These are phyloP conservation scores for Ailanthus altissimus DNA, from an alignment of 345 rosid species.

Conservation along the genomic window DNA sequence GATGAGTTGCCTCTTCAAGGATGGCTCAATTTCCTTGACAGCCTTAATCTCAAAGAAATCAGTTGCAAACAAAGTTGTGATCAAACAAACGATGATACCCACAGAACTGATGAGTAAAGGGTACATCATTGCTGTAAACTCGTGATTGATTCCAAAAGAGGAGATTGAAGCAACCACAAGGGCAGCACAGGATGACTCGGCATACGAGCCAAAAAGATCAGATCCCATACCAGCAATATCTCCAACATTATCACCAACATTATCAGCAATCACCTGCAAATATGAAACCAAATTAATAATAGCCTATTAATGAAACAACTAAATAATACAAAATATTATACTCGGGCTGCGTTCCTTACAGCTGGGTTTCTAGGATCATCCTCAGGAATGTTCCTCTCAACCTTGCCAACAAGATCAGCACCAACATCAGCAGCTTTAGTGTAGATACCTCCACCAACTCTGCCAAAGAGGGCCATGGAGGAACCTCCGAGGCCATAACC, in stretches of 20 bases:
- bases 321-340: not conserved
- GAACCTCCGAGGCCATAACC: slow-evolving; percentile 92
- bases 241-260: slow-evolving; percentile 85
- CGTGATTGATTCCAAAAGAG: slow-evolving; percentile 69
- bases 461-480: slow-evolving; percentile 83
- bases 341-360: slow-evolving; percentile 41
- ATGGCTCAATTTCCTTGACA: slow-evolving; percentile 69
- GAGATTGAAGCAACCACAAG: slow-evolving; percentile 79
- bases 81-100: slow-evolving; percentile 68
- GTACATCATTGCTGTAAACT: slow-evolving; percentile 68
- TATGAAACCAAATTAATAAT: slow-evolving; percentile 16
- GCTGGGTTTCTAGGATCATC: slow-evolving; percentile 89
- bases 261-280: slow-evolving; percentile 80
- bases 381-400: slow-evolving; percentile 80
- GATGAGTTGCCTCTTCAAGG: slow-evolving; percentile 69
- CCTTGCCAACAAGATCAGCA: slow-evolving; percentile 89
- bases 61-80: slow-evolving; percentile 76
- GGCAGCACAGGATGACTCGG: slow-evolving; percentile 81
- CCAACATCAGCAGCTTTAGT: slow-evolving; percentile 91
- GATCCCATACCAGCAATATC: slow-evolving; percentile 91
- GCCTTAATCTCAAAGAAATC: slow-evolving; percentile 74
- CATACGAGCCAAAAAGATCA: slow-evolving; percentile 75
- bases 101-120: slow-evolving; percentile 72
- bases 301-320: not conserved
- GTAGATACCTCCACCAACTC: slow-evolving; percentile 87